phyloP scores from a whole-genome alignment of 805 yeast genomes.

The Zygotorulaspora chibaensis region DNA sequence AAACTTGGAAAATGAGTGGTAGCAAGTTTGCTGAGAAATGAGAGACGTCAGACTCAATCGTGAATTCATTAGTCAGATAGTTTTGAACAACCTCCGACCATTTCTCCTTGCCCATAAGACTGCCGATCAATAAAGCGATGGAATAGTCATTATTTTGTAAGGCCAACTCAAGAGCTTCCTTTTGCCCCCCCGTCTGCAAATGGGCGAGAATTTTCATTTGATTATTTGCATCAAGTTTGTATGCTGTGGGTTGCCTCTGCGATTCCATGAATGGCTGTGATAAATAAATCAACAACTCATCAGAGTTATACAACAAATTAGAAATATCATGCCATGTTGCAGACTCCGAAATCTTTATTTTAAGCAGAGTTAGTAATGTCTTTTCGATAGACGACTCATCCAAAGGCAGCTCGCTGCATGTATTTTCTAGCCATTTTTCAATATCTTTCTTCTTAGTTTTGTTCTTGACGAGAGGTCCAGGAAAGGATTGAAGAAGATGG shows the following conservation, averaged over 20 bases:
- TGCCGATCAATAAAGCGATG: slow-evolving; percentile 66
- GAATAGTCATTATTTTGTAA: slow-evolving; percentile 69
- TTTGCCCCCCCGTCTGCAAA: slow-evolving; percentile 60
- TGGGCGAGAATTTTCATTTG: slow-evolving; percentile 34
- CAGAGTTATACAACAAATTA: slow-evolving; percentile 31
- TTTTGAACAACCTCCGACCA: slow-evolving; percentile 56
- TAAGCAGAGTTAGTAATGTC: slow-evolving; percentile 24
- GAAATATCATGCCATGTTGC: slow-evolving; percentile 35
- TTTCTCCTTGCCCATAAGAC: slow-evolving; percentile 56
- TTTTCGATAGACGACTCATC: slow-evolving; percentile 19
- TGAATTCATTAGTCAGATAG: slow-evolving; percentile 48
- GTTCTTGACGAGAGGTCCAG: slow-evolving; percentile 48
- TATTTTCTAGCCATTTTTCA: slow-evolving; percentile 59
- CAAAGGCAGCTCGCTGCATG: slow-evolving; percentile 24
- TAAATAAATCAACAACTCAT: slow-evolving; percentile 27
- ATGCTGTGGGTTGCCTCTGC: slow-evolving; percentile 35
- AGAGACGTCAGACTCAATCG: slow-evolving; percentile 39
- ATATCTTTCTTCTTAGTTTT: slow-evolving; percentile 64
- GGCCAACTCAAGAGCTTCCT: slow-evolving; percentile 60
- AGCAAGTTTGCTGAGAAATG: slow-evolving; percentile 38
- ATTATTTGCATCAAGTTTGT: slow-evolving; percentile 36
- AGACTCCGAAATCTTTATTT: slow-evolving; percentile 25
- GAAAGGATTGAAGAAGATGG: slow-evolving; percentile 33
- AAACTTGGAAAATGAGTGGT: slow-evolving; percentile 57
- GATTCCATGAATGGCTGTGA: slow-evolving; percentile 19